phyloP scores from a whole-genome alignment of 2,329 filamentous ascomycete species.

The Cladosporium velox region DNA sequence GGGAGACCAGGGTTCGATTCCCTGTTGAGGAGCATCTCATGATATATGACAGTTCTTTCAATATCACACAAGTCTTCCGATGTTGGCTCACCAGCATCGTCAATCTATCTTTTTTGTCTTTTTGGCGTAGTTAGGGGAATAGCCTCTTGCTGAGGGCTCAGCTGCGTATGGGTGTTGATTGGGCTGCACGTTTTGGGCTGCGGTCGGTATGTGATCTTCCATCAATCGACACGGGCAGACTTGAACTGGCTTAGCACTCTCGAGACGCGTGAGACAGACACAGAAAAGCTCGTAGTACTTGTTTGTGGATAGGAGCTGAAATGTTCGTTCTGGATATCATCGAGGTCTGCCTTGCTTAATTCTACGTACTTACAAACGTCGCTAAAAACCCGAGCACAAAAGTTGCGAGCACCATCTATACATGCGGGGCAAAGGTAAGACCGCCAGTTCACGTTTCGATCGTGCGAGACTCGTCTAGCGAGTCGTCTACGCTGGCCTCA shows the following conservation, averaged over 20 bases:
- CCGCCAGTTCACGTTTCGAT: background rate
- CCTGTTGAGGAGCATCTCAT: conserved; percentile 20
- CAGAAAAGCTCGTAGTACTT: background rate
- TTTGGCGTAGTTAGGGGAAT: background rate
- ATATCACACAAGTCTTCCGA: conserved; percentile 15
- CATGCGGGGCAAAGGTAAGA: background rate
- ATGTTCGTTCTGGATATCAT: background rate
- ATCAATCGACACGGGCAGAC: too few relatives aligned
- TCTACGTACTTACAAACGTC: background rate
- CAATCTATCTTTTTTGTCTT: background rate
- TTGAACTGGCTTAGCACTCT: too few relatives aligned
- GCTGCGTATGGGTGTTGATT: background rate
- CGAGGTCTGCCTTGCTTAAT: background rate
- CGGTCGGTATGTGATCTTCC: background rate
- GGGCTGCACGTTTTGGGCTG: too few relatives aligned
- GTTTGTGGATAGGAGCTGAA: background rate
- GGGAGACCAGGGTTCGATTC: conserved; percentile 22
- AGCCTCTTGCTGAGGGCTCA: background rate
- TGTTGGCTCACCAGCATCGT: conserved; percentile 15
- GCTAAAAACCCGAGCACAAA: background rate
- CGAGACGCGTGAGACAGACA: background rate
- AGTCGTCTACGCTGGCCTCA: background rate
- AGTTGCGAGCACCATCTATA: background rate
- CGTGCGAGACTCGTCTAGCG: background rate
- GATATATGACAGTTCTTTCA: conserved; percentile 13